A percentile compares a stretch with the other conserved stretches of the same genome.
Evolutionary conservation across 345 rosid genomes (phyloP).

Genomic region (Eucalyptus viminalis): DNA sequence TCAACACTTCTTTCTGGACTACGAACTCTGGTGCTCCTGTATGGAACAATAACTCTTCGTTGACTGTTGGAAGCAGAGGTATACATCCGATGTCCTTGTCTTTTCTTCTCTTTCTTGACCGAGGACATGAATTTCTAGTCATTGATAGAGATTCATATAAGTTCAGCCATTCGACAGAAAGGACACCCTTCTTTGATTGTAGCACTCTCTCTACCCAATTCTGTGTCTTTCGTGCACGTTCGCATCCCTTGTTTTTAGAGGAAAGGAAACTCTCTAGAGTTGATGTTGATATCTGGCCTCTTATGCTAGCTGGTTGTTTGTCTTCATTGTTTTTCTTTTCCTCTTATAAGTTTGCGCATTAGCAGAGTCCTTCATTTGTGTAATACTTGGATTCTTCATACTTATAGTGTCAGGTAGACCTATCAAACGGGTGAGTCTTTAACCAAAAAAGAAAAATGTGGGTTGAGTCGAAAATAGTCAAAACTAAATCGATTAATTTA

Average conservation of each 20-base stretch:
- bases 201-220: background rate
- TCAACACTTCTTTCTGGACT: conserved; percentile 55
- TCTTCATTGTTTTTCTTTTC: background rate
- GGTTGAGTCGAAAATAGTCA: too few species aligned
- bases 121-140: background rate
- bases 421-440: background rate
- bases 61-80: conserved; percentile 86
- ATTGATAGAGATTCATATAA: background rate
- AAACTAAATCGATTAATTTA: too few species aligned
- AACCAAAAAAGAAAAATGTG: too few species aligned
- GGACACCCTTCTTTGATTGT: background rate
- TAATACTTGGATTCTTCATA: background rate
- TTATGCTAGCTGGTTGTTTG: background rate
- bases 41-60: conserved; percentile 67
- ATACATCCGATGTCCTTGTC: background rate
- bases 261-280: background rate
- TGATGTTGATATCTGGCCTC: background rate
- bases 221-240: background rate
- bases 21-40: conserved; percentile 80
- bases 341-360: background rate
- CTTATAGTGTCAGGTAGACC: background rate
- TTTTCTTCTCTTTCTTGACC: background rate
- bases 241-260: background rate
- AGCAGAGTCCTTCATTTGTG: background rate
- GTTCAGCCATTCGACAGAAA: background rate